phyloP scores from a whole-genome alignment of 2,329 filamentous ascomycete species.

The Fusarium pseudograminearum region DNA sequence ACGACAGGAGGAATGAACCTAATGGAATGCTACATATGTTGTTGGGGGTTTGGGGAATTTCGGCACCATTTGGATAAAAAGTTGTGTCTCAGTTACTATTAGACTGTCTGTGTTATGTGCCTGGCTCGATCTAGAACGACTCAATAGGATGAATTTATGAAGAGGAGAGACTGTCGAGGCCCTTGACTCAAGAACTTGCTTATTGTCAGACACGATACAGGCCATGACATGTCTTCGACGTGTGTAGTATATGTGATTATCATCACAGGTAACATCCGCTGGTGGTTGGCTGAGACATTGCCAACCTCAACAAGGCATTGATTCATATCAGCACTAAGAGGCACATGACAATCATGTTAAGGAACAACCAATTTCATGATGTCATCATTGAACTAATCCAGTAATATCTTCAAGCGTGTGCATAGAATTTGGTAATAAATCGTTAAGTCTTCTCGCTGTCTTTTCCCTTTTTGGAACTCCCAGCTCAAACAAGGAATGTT shows the following conservation, averaged over 20 bases:
- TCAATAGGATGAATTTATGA: constrained; percentile 1
- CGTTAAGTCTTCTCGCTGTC: constrained; percentile 1
- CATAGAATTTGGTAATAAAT: constrained; percentile 20
- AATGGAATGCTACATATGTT: constrained; percentile 32
- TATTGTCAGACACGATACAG: background rate
- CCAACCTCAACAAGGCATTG: constrained; percentile 28
- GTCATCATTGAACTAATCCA: constrained; percentile 18
- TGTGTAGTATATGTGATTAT: constrained; percentile 15
- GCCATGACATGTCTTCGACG: background rate
- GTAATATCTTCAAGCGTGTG: constrained; percentile 12
- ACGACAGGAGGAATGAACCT: constrained; percentile 21
- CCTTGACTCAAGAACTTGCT: constrained; percentile 4
- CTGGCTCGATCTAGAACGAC: constrained; percentile 8
- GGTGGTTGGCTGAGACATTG: constrained; percentile 22
- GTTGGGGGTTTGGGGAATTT: constrained; percentile 4
- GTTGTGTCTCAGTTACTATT: constrained; percentile 20
- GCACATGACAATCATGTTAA: constrained; percentile 10
- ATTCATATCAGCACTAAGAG: constrained; percentile 3
- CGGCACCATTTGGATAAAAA: constrained; percentile 11
- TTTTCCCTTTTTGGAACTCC: constrained; percentile 11
- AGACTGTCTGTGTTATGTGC: constrained; percentile 3
- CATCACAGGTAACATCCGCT: constrained; percentile 9
- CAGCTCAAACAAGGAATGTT: constrained; percentile 30
- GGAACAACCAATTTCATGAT: constrained; percentile 6
- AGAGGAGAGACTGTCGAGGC: constrained; percentile 10